Evolutionary conservation across 441 rosid genomes (phyloP), one percentile per base, ranked within the genome.

Genomic region (Adansonia madagascariensis): DNA sequence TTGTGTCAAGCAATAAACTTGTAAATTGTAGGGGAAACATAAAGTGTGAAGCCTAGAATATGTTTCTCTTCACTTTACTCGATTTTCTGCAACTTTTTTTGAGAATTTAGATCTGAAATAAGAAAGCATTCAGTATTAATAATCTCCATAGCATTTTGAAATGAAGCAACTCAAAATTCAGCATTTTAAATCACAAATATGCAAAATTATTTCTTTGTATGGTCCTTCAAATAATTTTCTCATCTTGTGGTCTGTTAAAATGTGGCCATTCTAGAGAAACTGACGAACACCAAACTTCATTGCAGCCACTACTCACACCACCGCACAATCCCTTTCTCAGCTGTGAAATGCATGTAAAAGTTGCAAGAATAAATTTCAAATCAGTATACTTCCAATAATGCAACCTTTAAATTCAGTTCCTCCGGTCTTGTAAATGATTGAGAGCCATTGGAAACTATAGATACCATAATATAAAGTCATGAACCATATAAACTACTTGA

Each of bases 121-220:
- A 55, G n/a, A 52, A 52, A 52, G 9, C 10, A 35, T 63, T 63
- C 20, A 2, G 20, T 15, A 63, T 63, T 31, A 31, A 35, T 35
- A 31, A 12, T 8, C 35, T 35, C 20, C 68, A 31, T 8, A 39
- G 24, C 71, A 18, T 18, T 66, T 66, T 35, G 43, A 44, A 66
- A 65, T 41, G 14, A 44, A 44, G 8, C n/a, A 66, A 66, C 71
- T 43, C 53, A 66, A 66, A 44, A 66, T 66, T 20, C 71, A 44
- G 35, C 71, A 14, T 31, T 14, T 62, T 35, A 63, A 63, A 63
- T 44, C 71, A 65, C 55, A 44, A 4, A 9, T 44, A 10, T 44
- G 53, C 20, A 12, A 20, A 44, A 18, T 27, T 12, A 18, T 66
- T 66, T 66, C 31, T 31, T 46, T 9, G 50, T 22, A 22, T 44